phyloP scores from a whole-genome alignment of 1,139 yeast species.

The Debaryomyces fabryi region DNA sequence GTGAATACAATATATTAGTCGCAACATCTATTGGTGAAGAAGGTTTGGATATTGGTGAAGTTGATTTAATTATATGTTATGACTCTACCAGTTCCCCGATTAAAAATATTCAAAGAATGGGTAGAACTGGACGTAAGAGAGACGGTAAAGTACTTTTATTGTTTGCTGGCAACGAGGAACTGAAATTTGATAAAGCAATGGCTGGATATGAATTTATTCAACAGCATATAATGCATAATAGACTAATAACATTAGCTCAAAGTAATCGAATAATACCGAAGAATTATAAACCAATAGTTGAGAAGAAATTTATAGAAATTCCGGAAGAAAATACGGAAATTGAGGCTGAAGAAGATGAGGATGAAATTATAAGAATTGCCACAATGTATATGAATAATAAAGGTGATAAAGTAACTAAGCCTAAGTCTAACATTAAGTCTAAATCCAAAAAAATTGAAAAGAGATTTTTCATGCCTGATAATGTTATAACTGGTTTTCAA shows the following conservation, averaged over 20 bases:
- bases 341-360: slow-evolving; percentile 56
- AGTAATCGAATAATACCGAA: slow-evolving; percentile 72
- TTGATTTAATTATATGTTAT: slow-evolving; percentile 87
- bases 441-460: slow-evolving; percentile 26
- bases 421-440: slow-evolving; percentile 8
- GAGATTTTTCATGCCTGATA: slow-evolving; percentile 76
- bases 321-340: slow-evolving; percentile 71
- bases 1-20: slow-evolving; percentile 75
- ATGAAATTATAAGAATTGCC: slow-evolving; percentile 69
- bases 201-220: slow-evolving; percentile 83
- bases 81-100: slow-evolving; percentile 95
- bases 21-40: slow-evolving; percentile 99
- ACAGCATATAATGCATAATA: slow-evolving; percentile 51
- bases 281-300: slow-evolving; percentile 55
- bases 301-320: slow-evolving; percentile 58
- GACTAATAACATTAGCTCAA: slow-evolving; percentile 42
- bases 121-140: slow-evolving; percentile 95
- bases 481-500: slow-evolving; percentile 70
- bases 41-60: slow-evolving; percentile 98
- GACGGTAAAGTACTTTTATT: slow-evolving; percentile 83
- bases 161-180: slow-evolving; percentile 76
- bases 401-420: slow-evolving; percentile 36
- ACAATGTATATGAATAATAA: slow-evolving; percentile 48
- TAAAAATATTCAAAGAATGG: slow-evolving; percentile 93
- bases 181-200: slow-evolving; percentile 83